Evolutionary conservation across 768 basidiomycete species (phyloP).

Genomic region (Albatrellus ellisii): DNA sequence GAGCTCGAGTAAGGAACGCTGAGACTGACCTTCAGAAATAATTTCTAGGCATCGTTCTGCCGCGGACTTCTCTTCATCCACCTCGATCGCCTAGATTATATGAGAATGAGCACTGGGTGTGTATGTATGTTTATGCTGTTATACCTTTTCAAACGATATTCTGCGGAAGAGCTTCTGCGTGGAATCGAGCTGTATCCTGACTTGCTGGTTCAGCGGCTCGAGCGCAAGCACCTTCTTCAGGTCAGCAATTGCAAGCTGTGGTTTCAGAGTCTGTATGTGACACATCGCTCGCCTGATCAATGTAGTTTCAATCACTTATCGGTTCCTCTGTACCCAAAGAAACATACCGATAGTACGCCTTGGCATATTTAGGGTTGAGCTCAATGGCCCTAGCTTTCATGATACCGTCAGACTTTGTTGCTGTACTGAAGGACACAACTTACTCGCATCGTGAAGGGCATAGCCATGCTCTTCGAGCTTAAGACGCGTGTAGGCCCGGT

Average conservation of each 20-base stretch:
- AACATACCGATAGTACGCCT: conserved; percentile 73
- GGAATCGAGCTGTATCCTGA: conserved; percentile 66
- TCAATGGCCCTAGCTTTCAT: conserved; percentile 66
- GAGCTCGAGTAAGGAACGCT: too few species aligned
- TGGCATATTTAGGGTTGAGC: conserved; percentile 81
- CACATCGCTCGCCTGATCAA: conserved; percentile 69
- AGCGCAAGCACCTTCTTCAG: conserved; percentile 74
- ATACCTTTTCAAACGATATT: conserved; percentile 89
- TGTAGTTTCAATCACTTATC: conserved; percentile 1
- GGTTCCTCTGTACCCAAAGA: conserved; percentile 1
- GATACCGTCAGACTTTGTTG: background rate
- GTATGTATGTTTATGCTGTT: conserved; percentile 4
- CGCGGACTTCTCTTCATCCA: conserved; percentile 78
- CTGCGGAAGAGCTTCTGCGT: conserved; percentile 86
- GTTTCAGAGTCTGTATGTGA: conserved; percentile 80
- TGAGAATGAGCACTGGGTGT: background rate
- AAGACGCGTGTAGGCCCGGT: conserved; percentile 85
- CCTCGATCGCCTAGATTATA: conserved; percentile 64
- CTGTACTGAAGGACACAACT: conserved; percentile 19
- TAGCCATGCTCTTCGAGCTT: conserved; percentile 93
- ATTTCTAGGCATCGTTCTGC: conserved; percentile 67
- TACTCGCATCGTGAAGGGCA: conserved; percentile 79
- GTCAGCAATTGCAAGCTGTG: conserved; percentile 75
- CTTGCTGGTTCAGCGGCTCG: conserved; percentile 78
- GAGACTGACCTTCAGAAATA: conserved; percentile 54